Conservation (phyloP, 495 filamentous ascomycete species). For the Hypomontagnella submonticulosa region DNA sequence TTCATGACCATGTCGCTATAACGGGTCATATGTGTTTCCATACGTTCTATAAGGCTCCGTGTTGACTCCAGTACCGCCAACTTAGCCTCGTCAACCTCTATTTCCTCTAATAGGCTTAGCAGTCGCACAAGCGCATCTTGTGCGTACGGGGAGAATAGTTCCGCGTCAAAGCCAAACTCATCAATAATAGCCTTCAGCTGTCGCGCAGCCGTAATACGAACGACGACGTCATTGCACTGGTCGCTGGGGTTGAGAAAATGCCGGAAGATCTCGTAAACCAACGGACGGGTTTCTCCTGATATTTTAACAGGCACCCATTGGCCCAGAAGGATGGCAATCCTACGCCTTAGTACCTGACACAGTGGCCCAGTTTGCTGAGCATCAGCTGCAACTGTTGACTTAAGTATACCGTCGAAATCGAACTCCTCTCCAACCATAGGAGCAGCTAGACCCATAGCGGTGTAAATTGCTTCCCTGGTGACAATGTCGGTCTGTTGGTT, state of each 20-base stretch:
- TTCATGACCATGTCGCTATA: slow-evolving; percentile 84
- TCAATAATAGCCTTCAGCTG: slow-evolving; percentile 83
- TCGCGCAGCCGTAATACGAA: slow-evolving; percentile 88
- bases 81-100: slow-evolving; percentile 86
- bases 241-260: slow-evolving; percentile 84
- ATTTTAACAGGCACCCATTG: slow-evolving; percentile 88
- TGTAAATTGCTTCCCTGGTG: slow-evolving; percentile 92
- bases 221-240: slow-evolving; percentile 86
- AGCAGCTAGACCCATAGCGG: slow-evolving; percentile 87
- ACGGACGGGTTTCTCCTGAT: slow-evolving; percentile 67
- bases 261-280: slow-evolving; percentile 90
- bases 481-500: slow-evolving; percentile 75
- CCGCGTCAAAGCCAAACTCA: slow-evolving; percentile 80
- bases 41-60: slow-evolving; percentile 76
- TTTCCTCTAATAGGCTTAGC: slow-evolving; percentile 79
- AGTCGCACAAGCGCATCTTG: slow-evolving; percentile 72
- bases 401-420: slow-evolving; percentile 84
- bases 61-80: slow-evolving; percentile 87
- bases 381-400: slow-evolving; percentile 78
- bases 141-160: slow-evolving; percentile 78
- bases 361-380: slow-evolving; percentile 78
- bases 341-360: slow-evolving; percentile 86
- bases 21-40: slow-evolving; percentile 77
- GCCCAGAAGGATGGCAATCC: slow-evolving; percentile 86
- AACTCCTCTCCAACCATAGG: slow-evolving; percentile 73